Evolutionary conservation across 768 basidiomycete genomes (phyloP).

Genomic region (Tylopilus rubrobrunneus): DNA sequence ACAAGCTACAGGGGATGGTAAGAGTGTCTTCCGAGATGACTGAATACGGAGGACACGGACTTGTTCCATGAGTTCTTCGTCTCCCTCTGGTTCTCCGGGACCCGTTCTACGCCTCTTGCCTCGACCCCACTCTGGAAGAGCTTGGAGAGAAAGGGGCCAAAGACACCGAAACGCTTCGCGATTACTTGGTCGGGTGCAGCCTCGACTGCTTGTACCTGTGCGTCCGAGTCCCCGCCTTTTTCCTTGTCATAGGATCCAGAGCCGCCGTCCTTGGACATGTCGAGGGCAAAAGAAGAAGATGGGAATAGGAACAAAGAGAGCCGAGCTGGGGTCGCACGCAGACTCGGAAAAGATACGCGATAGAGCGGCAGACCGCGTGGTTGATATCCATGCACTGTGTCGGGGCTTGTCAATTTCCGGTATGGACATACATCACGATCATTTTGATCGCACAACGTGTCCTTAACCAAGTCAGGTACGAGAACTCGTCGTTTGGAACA

Average conservation of each 20-base stretch:
- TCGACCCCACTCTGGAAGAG: slow-evolving; percentile 49
- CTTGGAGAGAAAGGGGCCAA: slow-evolving; percentile 32
- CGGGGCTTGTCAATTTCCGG: background rate
- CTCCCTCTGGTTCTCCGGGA: slow-evolving; percentile 47
- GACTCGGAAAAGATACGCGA: background rate
- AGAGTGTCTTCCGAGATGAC: background rate
- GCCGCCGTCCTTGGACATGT: slow-evolving; percentile 5
- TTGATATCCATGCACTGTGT: background rate
- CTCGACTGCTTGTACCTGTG: slow-evolving; percentile 14
- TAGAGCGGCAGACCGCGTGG: background rate
- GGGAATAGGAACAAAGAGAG: background rate
- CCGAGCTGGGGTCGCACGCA: background rate
- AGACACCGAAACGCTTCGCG: slow-evolving; percentile 26
- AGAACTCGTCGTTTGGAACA: no score
- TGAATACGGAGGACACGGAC: slow-evolving; percentile 21
- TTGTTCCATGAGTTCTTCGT: slow-evolving; percentile 44
- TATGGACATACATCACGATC: no score
- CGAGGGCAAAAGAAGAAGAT: background rate
- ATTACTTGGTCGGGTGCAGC: slow-evolving; percentile 27
- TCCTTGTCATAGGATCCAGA: slow-evolving; percentile 18
- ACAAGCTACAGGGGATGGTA: slow-evolving; percentile 27
- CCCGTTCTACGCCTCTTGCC: slow-evolving; percentile 51
- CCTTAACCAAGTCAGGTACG: background rate
- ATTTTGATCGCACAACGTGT: background rate
- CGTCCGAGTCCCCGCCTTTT: slow-evolving; percentile 2